Evolutionary conservation across 352 stramenopile species (phyloP), one percentile per base, ranked within the genome.

Genomic region (Globisporangium lucens): DNA sequence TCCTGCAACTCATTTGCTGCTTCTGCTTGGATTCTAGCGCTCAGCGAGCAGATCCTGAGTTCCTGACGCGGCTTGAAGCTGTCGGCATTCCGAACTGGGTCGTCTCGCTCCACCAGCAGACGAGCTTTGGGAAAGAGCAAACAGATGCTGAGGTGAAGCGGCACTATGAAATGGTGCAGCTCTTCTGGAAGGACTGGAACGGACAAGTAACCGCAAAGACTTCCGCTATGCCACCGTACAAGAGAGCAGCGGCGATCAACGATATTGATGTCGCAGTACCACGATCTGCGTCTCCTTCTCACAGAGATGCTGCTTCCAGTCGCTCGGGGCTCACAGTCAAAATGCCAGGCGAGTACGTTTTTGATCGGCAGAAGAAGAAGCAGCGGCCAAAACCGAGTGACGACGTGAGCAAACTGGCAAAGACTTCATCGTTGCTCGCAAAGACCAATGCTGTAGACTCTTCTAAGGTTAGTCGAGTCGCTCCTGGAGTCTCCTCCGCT

Each of bases 1-100:
- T 77, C 1, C 67, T 85, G 30, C 77, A 82, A 58, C 51, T 82
- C 2, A 61, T 76, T 10, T 84, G 75, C 53, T 84, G 72, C 43
- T 22, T 84, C 20, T 73, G 63, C 43, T 55, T 77, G 0, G 77
- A 84, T 33, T 75, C 69, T 43, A 66, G 69, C 5, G 67, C 75
- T 20, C 68, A 76, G 30, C 63, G 36, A 47, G 15, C 69, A 17
- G 67, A 74, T 66, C 53, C 58, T 1, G 67, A 61, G 0, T 74
- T 82, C 41, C 46, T 75, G 5, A 61, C 61, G 17, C 62, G 61
- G 1, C 60, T 85, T 1, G 57, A 71, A 51, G 33, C 56, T 0
- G 67, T 68, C 3, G 73, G 69, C 5, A n/a, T 81, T 27, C 71
- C 75, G 24, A 2, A 27, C n/a, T 77, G 71, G 65, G 59, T 77